Conservation (phyloP, 768 basidiomycete species). For the Lepiota subincarnata region DNA sequence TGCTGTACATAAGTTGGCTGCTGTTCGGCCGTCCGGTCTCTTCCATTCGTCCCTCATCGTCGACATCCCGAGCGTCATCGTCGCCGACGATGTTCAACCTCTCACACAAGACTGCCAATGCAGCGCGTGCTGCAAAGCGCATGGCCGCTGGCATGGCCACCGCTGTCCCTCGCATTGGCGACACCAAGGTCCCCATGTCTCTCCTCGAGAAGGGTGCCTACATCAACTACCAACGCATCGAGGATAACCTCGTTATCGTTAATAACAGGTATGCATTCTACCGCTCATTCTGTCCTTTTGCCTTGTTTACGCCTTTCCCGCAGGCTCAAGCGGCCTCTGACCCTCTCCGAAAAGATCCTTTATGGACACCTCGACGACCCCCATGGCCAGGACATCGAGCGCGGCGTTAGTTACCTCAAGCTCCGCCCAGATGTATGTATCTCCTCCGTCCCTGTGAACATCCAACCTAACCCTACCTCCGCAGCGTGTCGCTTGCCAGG, state of each 20-base stretch:
- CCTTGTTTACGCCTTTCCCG: conserved; percentile 9
- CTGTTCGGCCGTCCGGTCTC: conserved; percentile 30
- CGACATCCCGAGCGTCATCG: conserved; percentile 30
- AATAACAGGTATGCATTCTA: conserved; percentile 61
- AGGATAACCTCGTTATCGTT: conserved; percentile 91
- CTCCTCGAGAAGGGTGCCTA: conserved; percentile 76
- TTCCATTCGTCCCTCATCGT: conserved; percentile 28
- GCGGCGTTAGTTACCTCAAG: conserved; percentile 94
- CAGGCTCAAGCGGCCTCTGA: conserved; percentile 86
- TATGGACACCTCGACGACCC: conserved; percentile 98
- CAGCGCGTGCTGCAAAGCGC: conserved; percentile 48
- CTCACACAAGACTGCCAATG: conserved; percentile 49
- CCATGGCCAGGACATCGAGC: conserved; percentile 83
- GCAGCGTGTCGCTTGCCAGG: conserved; percentile 86
- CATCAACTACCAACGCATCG: conserved; percentile 96
- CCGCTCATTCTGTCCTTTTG: neutral
- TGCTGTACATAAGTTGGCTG: conserved; percentile 33
- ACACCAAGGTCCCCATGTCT: conserved; percentile 88
- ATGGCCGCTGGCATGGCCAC: conserved; percentile 76
- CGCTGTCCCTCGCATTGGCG: conserved; percentile 74
- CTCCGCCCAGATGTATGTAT: conserved; percentile 90
- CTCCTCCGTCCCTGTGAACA: conserved; percentile 4
- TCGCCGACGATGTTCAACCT: conserved; percentile 59
- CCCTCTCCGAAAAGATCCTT: conserved; percentile 93
- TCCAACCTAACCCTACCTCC: conserved; percentile 7